Conservation (phyloP, 2,329 filamentous ascomycete species). For the Coleophoma eucalyptorum region DNA sequence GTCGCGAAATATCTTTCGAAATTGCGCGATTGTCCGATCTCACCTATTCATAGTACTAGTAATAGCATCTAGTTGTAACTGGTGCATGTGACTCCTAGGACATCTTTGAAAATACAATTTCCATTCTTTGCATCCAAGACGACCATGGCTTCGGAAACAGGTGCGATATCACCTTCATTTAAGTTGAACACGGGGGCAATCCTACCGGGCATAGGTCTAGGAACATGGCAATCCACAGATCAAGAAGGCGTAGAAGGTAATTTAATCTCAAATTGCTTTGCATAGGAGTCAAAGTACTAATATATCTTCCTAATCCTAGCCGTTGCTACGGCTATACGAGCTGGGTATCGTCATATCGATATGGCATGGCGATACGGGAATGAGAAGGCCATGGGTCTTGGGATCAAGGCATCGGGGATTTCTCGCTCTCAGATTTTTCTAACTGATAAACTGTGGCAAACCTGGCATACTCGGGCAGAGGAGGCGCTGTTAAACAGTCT, state of each 20-base stretch:
- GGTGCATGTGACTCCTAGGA: no score
- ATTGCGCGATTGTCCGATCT: no score
- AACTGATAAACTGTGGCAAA: slow-evolving; percentile 35
- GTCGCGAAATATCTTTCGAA: no score
- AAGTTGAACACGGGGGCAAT: slow-evolving; percentile 29
- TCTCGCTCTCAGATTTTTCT: slow-evolving; percentile 31
- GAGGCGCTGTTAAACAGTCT: slow-evolving; percentile 64
- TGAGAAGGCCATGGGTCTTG: slow-evolving; percentile 37
- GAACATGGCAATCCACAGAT: slow-evolving; percentile 32
- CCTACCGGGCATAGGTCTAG: slow-evolving; percentile 37
- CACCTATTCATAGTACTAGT: no score
- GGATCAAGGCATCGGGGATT: slow-evolving; percentile 25
- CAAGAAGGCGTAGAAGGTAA: not conserved
- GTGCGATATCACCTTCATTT: slow-evolving; percentile 18
- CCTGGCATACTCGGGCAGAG: slow-evolving; percentile 31
- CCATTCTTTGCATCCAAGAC: no score
- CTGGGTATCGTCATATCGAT: slow-evolving; percentile 47
- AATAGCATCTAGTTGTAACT: no score
- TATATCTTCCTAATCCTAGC: slow-evolving; percentile 37
- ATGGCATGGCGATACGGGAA: slow-evolving; percentile 39
- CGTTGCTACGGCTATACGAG: slow-evolving; percentile 29
- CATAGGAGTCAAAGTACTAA: slow-evolving; percentile 10
- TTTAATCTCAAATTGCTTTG: not conserved
- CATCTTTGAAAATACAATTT: no score
- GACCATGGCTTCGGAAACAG: no score